Base-by-base conservation (phyloP, 371 early-diverging fungal genomes). In the Mortierella sp. region DNA sequence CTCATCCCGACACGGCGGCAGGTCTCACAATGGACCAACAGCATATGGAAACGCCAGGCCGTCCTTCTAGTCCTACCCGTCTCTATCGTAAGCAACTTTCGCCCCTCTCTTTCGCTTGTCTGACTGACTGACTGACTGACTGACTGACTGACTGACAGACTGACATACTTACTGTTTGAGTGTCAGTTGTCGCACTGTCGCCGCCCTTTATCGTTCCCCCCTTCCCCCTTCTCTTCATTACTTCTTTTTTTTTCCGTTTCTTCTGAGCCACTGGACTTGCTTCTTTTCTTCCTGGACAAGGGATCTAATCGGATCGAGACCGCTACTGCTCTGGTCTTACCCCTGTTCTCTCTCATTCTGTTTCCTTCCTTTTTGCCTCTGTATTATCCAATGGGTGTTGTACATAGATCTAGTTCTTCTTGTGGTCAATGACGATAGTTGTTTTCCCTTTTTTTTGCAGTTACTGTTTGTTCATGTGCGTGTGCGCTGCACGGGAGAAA, bases 1-100 rank as follows among this genome's bases (percentile, higher is more conserved):
- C 70, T 87, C 45, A 75, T 77, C 64, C 89, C 89, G 9, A 80
- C 89, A 37, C 70, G 86, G 34, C 55, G 79, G 37, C 85, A 83
- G 55, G 87, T 89, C 31, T 79, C 85, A 19, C 81, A 85, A 68
- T 89, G 89, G 89, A 87, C 88, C 13, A 86, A 86, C 76, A 87
- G 86, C 24, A 82, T 89, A 68, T 87, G 85, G 82, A 87, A 87
- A 61, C 77, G 88, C 37, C 81, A 86, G 55, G 47, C 75, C 29
- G 80, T 85, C 37, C 78, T 89, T 26, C 79, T 87, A 11, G 76
- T 87, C 43, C 71, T 89, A 4, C 88, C 88, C n/a, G 88, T 86
- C 19, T 68, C 79, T 43, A 83, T 89, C 48, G 89, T 87, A 86
- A 79, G 84, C 55, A 55, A 34, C 11, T 9, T 47, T 14, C 19